phyloP scores from a whole-genome alignment of 1,284 basidiomycete species.

The Clitocybe nebularis region DNA sequence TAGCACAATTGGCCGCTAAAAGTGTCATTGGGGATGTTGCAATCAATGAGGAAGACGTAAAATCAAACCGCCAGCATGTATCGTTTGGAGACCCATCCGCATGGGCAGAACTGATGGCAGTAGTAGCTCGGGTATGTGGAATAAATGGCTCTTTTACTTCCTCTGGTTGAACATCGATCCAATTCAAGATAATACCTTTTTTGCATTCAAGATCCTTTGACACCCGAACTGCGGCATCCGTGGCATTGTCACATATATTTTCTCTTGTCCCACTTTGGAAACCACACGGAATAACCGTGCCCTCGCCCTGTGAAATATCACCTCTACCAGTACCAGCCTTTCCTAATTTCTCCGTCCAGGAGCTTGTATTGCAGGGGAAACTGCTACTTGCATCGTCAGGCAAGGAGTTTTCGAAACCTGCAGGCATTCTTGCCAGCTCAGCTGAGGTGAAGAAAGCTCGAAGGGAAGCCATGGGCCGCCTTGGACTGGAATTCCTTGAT shows the following conservation, averaged over 20 bases:
- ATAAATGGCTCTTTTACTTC: slow-evolving; percentile 6
- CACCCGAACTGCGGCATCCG: slow-evolving; percentile 80
- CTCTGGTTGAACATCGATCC: too few species aligned
- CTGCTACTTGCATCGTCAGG: slow-evolving; percentile 84
- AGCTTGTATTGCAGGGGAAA: slow-evolving; percentile 71
- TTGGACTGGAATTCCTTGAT: slow-evolving; percentile 81
- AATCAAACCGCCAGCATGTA: slow-evolving; percentile 55
- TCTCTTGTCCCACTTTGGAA: slow-evolving; percentile 81
- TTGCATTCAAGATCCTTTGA: slow-evolving; percentile 87
- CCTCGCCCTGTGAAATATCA: slow-evolving; percentile 24
- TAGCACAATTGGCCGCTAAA: slow-evolving; percentile 85
- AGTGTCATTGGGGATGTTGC: slow-evolving; percentile 79
- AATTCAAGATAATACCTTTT: slow-evolving; percentile 83
- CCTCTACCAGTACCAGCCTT: slow-evolving; percentile 49
- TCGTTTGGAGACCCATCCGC: slow-evolving; percentile 61
- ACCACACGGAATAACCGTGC: slow-evolving; percentile 37
- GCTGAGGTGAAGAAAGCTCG: slow-evolving; percentile 77
- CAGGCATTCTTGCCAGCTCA: slow-evolving; percentile 63
- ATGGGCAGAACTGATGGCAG: slow-evolving; percentile 80
- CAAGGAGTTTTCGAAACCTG: slow-evolving; percentile 76
- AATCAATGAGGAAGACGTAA: slow-evolving; percentile 74
- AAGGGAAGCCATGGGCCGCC: slow-evolving; percentile 76
- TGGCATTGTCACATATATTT: slow-evolving; percentile 84
- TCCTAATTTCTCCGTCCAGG: slow-evolving; percentile 69
- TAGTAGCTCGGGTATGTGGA: slow-evolving; percentile 68